Evolutionary conservation across 345 rosid species (phyloP), one percentile per base, ranked within the genome.

Genomic region (Dovyalis caffra): DNA sequence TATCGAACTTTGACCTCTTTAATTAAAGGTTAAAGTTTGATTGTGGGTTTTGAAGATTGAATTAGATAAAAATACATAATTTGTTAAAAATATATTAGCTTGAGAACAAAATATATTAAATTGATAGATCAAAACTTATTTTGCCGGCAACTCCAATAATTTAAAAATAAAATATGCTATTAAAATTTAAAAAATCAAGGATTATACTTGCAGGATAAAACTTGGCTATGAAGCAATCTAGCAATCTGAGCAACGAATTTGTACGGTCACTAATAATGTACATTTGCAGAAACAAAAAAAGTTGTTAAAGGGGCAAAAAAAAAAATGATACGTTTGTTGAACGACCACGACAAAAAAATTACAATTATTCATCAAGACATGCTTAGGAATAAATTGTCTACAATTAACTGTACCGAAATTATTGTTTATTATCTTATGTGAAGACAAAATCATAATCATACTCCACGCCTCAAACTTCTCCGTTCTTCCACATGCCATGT

Each of bases 401-500:
- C 10, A 35, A 62, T 26, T 25, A 32, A 63, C 18, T 68, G 33
- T 64, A 25, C 49, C 23, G 58, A 71, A 66, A 81, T 80, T 53
- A 74, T 82, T 71, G 71, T 32, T 61, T 77, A 61, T 76, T 35
- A 78, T 81, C 62, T 21, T 58, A 71, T 66, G 77, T 53, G 16
- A 74, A 79, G 90, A 87, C 90, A 79, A 81, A 84, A 81, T 87
- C 78, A 87, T 84, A 72, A 81, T 79, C 72, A 81, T 81, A 38
- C 73, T 78, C 83, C 84, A 79, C 74, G 79, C 80, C 79, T n/a
- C 74, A 23, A 8, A 34, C 71, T 11, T 67, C 57, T 21, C 66
- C 68, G 66, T 72, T 72, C 72, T 63, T 79, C 88, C 88, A 86
- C 87, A 81, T 83, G 85, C 76, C 2, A 21, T 84, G 82, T 82